phyloP scores from a whole-genome alignment of 2,329 filamentous ascomycete genomes.

The Dothistroma pini region DNA sequence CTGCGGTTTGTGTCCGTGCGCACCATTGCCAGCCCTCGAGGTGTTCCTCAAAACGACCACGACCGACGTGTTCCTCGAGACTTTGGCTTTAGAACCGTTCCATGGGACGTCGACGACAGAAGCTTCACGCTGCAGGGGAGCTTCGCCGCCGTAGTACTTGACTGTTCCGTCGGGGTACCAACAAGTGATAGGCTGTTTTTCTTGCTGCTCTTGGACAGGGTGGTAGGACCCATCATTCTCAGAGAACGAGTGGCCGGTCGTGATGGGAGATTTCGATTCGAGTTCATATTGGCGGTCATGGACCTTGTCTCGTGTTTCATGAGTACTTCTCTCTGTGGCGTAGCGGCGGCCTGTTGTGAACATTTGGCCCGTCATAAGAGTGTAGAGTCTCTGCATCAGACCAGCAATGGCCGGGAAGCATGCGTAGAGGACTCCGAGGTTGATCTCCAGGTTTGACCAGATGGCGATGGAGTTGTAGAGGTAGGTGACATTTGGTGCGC shows the following conservation, averaged over 20 bases:
- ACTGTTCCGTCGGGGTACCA: background rate
- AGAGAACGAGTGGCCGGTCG: background rate
- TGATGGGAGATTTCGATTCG: slow-evolving; percentile 4
- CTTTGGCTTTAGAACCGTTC: background rate
- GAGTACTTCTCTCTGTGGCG: slow-evolving; percentile 1
- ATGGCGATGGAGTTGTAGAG: slow-evolving; percentile 24
- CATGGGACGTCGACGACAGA: background rate
- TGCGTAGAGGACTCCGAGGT: slow-evolving; percentile 24
- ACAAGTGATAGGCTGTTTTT: background rate
- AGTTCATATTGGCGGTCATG: slow-evolving; percentile 12
- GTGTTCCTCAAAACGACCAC: background rate
- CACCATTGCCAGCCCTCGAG: background rate
- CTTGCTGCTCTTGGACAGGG: background rate
- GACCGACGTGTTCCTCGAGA: background rate
- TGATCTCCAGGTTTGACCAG: slow-evolving; percentile 23
- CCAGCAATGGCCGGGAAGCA: slow-evolving; percentile 26
- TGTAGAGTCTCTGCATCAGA: slow-evolving; percentile 17
- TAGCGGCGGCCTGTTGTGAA: slow-evolving; percentile 15
- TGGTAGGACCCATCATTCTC: background rate
- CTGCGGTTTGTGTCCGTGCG: background rate
- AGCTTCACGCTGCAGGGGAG: background rate
- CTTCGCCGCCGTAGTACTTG: background rate
- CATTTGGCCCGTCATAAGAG: slow-evolving; percentile 11
- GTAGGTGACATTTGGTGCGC: slow-evolving; percentile 18
- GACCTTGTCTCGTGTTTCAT: slow-evolving; percentile 1